Evolutionary conservation across 495 filamentous ascomycete genomes (phyloP).

Genomic region (Xanthoparmelia taractica): DNA sequence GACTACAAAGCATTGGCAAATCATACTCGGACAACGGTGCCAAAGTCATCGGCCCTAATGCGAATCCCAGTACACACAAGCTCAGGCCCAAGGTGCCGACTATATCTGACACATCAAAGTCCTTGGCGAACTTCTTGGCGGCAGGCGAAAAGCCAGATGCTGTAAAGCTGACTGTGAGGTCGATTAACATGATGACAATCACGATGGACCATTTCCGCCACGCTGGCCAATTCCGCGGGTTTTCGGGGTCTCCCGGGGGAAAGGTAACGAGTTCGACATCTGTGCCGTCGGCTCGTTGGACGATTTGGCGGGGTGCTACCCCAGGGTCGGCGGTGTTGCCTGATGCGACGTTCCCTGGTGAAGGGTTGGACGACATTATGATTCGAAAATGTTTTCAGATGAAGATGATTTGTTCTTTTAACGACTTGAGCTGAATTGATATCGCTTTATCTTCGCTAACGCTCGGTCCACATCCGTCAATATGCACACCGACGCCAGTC

Average conservation of each 20-base stretch:
- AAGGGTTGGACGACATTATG: neutral
- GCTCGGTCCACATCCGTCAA: neutral
- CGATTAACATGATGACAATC: slow-evolving; percentile 35
- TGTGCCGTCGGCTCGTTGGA: slow-evolving; percentile 19
- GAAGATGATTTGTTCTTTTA: neutral
- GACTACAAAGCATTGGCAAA: slow-evolving; percentile 1
- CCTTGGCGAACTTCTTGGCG: slow-evolving; percentile 32
- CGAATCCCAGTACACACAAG: slow-evolving; percentile 37
- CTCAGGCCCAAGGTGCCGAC: slow-evolving; percentile 39
- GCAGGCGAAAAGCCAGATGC: slow-evolving; percentile 40
- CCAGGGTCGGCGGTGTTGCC: slow-evolving; percentile 11
- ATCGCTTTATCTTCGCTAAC: neutral
- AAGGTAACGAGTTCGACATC: slow-evolving; percentile 33
- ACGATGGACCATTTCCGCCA: slow-evolving; percentile 45
- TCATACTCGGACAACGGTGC: slow-evolving; percentile 36
- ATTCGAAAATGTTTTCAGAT: neutral
- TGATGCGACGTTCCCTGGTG: neutral
- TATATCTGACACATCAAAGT: slow-evolving; percentile 37
- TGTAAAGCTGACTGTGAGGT: slow-evolving; percentile 40
- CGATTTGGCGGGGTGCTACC: slow-evolving; percentile 8
- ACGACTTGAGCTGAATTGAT: neutral
- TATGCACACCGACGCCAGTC: neutral
- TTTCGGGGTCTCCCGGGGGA: slow-evolving; percentile 32
- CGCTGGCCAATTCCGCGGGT: slow-evolving; percentile 42
- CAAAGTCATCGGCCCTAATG: slow-evolving; percentile 34